phyloP scores from a whole-genome alignment of 306 rosid species.

The Trifolium subterraneum region DNA sequence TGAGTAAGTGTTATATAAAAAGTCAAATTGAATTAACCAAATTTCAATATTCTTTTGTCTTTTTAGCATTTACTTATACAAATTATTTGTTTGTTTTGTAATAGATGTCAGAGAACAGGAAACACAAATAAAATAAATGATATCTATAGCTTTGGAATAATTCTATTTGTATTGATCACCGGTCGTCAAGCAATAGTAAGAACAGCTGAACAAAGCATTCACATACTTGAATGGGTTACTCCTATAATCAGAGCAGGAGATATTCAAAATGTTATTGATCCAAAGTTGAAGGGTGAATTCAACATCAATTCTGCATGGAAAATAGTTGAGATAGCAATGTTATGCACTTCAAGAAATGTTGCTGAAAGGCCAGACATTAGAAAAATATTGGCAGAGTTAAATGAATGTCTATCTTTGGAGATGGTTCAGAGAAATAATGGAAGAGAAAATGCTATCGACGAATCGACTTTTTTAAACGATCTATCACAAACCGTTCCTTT shows the following conservation, averaged over 20 bases:
- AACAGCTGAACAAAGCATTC: background rate
- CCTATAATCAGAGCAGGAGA: constrained; percentile 39
- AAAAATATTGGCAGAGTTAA: constrained; percentile 6
- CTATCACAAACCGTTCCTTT: background rate
- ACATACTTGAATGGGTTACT: constrained; percentile 41
- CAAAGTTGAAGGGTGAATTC: constrained; percentile 41
- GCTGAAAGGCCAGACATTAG: constrained; percentile 46
- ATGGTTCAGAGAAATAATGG: background rate
- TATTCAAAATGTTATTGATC: background rate
- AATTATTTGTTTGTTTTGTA: background rate
- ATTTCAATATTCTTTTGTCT: too few species aligned
- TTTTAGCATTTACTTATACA: background rate
- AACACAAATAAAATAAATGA: background rate
- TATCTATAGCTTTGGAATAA: constrained; percentile 39
- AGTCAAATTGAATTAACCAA: background rate
- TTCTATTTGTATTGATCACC: constrained; percentile 48
- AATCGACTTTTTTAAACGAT: background rate
- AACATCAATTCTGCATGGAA: constrained; percentile 38
- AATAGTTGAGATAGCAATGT: constrained; percentile 38
- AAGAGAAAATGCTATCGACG: background rate
- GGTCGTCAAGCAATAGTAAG: constrained; percentile 28
- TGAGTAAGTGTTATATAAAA: constrained; percentile 45
- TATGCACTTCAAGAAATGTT: constrained; percentile 16
- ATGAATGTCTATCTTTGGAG: background rate
- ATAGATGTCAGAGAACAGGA: background rate